phyloP scores from a whole-genome alignment of 1,139 yeast species.

The Yueomyces sp. region DNA sequence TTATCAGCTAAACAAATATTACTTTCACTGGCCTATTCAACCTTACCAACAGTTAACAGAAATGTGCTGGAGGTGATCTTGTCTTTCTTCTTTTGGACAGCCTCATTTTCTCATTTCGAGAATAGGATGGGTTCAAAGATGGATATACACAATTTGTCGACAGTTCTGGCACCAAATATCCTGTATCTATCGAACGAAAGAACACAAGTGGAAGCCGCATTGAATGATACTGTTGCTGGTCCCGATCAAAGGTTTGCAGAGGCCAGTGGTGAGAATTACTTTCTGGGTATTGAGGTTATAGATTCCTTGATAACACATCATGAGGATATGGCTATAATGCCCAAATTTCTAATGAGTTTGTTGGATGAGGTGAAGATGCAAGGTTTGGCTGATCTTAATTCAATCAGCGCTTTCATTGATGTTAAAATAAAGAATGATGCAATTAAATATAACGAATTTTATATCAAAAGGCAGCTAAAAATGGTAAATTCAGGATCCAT shows the following conservation, averaged over 20 bases:
- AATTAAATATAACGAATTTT: slow-evolving; percentile 9
- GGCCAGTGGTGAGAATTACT: slow-evolving; percentile 64
- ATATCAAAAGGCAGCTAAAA: slow-evolving; percentile 3
- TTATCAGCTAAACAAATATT: slow-evolving; percentile 39
- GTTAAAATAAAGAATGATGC: background rate
- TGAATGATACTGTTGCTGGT: slow-evolving; percentile 17
- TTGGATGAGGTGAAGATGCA: slow-evolving; percentile 24
- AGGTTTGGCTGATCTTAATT: slow-evolving; percentile 11
- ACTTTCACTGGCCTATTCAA: slow-evolving; percentile 59
- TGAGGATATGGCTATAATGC: slow-evolving; percentile 70
- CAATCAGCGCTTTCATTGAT: slow-evolving; percentile 6
- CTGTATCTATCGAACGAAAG: slow-evolving; percentile 36
- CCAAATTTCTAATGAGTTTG: slow-evolving; percentile 37
- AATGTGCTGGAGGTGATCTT: slow-evolving; percentile 79
- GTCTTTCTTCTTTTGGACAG: slow-evolving; percentile 87
- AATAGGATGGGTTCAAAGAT: slow-evolving; percentile 87
- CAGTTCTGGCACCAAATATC: slow-evolving; percentile 90
- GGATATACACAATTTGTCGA: slow-evolving; percentile 92
- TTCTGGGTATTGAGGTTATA: slow-evolving; percentile 83
- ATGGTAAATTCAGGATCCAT: slow-evolving; percentile 4
- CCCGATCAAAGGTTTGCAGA: slow-evolving; percentile 29
- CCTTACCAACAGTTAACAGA: slow-evolving; percentile 73
- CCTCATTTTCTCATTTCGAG: slow-evolving; percentile 84
- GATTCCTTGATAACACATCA: slow-evolving; percentile 74
- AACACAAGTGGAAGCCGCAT: slow-evolving; percentile 9